Evolutionary conservation across 495 filamentous ascomycete genomes (phyloP), one percentile per base, ranked within the genome.

Genomic region (Daldinia loculata): DNA sequence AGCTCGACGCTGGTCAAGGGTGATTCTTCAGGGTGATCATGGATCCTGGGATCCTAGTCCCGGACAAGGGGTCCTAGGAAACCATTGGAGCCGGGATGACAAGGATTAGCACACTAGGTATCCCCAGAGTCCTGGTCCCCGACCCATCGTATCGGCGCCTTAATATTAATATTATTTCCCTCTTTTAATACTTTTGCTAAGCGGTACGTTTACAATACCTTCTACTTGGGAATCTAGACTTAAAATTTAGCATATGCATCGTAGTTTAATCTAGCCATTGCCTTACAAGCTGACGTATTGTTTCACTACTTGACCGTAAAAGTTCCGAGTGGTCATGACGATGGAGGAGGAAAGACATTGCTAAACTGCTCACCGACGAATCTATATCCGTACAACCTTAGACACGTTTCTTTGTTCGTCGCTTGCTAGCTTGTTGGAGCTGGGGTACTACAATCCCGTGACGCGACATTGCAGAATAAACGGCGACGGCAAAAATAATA

Each of bases 391-490:
- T 58, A 57, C 59, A 66, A 60, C 27, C 8, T 32, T 52, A 14
- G 66, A 63, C 66, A 69, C 61, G 61, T 64, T 64, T 60, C 52
- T 57, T n/a, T n/a, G 59, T 15, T 48, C 12, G 3, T 52, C 51
- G 34, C 32, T 60, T 59, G 45, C 34, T 64, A 38, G 24, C 3
- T n/a, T 19, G 29, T 17, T 3, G 53, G 4, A 48, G 43, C 43
- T 48, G 50, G 45, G 60, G 57, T 64, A 22, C 29, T 38, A 36
- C 45, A 17, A 60, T 34, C 60, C 24, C 61, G 60, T 60, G 67
- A 61, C 36, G 45, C 9, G 22, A n/a, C 48, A 26, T 12, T 69
- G 51, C 41, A 58, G 56, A 61, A 56, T 48, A 36, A 36, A 53
- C 59, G 67, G 55, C 15, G 55, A 57, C 22, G 8, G 15, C 41